Base-by-base conservation (phyloP, 2,329 filamentous ascomycete genomes). In the Penicillium sp. region DNA sequence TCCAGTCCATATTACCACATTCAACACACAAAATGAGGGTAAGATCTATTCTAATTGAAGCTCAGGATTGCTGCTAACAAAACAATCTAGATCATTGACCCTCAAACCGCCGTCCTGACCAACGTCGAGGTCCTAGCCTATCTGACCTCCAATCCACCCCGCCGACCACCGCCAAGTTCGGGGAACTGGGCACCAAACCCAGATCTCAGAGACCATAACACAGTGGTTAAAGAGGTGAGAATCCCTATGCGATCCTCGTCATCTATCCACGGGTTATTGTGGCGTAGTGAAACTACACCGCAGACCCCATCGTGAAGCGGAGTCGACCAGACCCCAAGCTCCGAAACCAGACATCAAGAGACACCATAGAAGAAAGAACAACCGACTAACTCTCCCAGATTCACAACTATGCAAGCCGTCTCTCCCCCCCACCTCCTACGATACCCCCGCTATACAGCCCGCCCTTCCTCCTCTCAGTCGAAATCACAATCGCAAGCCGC, bases 41-140 rank as follows among this genome's bases (percentile, higher is more conserved):
- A 61, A 57, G 58, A 43, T 12, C 13, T 19, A 19, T 27, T 10
- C 6, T 15, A 17, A 1, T 9, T 1, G 31, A 25, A 39, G 13
- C 21, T 8, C 8, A 6, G 12, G 19, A 10, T 10, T 19, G 3
- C 21, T 21, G 1, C 57, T 66, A 19, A 66, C 17, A 1, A 3
- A 6, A 19, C n/a, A 3, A 4, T 15, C 0, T 42, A 78, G 77
- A 73, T 79, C 33, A 70, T 79, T 55, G 76, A 79, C 61, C 75
- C 77, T 45, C 77, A 79, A 68, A 70, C 73, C 35, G 76, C 77
- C n/a, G 69, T 73, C 29, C 69, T 79, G 49, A 76, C 75, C 49
- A 79, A 78, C 61, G 67, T 75, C 27, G 77, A 79, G 70, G 77
- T 79, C 47, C 68, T 78, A 38, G 69, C 74, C 21, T 75, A 78